A percentile compares a stretch with the other conserved stretches of the same genome.
These are phyloP conservation scores for Sugiyamaella valdiviana DNA, from an alignment of 805 yeast species.

Conservation along the genomic window DNA sequence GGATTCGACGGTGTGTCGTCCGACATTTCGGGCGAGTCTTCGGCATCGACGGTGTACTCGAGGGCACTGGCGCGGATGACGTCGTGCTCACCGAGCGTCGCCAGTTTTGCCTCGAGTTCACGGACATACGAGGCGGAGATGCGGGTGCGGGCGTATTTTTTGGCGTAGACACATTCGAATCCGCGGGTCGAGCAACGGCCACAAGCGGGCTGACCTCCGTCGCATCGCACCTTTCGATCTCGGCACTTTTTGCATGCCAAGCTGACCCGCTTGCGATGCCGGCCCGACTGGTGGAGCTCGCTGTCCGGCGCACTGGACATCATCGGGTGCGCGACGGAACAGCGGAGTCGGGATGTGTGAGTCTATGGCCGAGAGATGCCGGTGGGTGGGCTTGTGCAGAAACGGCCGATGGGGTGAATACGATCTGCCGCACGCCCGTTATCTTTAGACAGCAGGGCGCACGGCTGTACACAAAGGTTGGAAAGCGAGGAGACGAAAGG, in stretches of 20 bases:
- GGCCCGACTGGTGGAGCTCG: background rate
- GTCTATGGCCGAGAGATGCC: no score
- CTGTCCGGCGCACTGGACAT: background rate
- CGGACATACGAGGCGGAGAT: conserved; percentile 10
- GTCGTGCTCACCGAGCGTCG: background rate
- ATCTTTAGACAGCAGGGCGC: no score
- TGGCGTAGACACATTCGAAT: conserved; percentile 5
- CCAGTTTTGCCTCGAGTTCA: conserved; percentile 7
- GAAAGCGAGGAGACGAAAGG: no score
- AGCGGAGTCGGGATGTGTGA: no score
- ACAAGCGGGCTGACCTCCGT: conserved; percentile 16
- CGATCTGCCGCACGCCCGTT: no score
- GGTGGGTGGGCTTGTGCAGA: no score
- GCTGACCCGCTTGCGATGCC: background rate
- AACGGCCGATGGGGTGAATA: no score
- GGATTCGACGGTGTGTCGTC: background rate
- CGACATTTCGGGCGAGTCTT: background rate
- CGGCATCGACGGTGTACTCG: background rate
- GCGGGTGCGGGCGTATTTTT: conserved; percentile 3
- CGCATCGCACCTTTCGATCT: conserved; percentile 15
- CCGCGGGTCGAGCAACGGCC: conserved; percentile 7
- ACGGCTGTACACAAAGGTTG: no score
- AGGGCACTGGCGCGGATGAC: background rate
- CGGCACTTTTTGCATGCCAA: conserved; percentile 16
- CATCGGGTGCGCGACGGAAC: background rate